phyloP scores from a whole-genome alignment of 2,329 filamentous ascomycete genomes.

The Huntiella decipiens region DNA sequence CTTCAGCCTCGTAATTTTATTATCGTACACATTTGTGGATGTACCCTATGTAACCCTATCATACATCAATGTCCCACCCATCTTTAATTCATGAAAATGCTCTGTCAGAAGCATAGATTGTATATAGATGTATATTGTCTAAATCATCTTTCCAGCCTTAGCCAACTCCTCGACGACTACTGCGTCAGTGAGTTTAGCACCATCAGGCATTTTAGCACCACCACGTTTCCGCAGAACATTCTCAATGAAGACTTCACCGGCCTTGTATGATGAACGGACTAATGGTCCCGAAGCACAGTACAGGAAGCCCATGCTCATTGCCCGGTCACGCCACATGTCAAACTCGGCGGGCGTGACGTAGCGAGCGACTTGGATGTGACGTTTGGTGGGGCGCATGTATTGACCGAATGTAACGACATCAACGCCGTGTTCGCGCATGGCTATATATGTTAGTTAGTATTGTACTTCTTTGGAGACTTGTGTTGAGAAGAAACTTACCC shows the following conservation, averaged over 20 bases:
- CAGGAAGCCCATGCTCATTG: slow-evolving; percentile 86
- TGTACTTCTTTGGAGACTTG: neutral
- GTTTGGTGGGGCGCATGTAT: slow-evolving; percentile 97
- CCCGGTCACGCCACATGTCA: slow-evolving; percentile 75
- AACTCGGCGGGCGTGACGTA: slow-evolving; percentile 87
- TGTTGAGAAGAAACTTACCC: slow-evolving; percentile 24
- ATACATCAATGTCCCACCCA: too few species aligned
- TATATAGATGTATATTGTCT: neutral
- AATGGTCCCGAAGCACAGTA: slow-evolving; percentile 90
- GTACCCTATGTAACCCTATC: too few species aligned
- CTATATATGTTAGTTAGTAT: slow-evolving; percentile 20
- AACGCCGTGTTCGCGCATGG: slow-evolving; percentile 61
- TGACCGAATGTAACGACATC: slow-evolving; percentile 98
- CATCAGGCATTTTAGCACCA: slow-evolving; percentile 12
- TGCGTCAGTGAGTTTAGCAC: slow-evolving; percentile 21
- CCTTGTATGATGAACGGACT: slow-evolving; percentile 91
- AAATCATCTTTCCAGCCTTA: slow-evolving; percentile 9
- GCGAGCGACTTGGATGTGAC: slow-evolving; percentile 90
- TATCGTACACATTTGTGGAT: too few species aligned
- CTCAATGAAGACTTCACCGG: slow-evolving; percentile 95
- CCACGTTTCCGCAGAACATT: slow-evolving; percentile 81
- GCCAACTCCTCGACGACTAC: slow-evolving; percentile 20
- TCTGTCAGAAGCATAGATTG: neutral
- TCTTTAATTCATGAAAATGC: neutral
- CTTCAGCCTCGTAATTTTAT: too few species aligned